phyloP scores from a whole-genome alignment of 2,329 filamentous ascomycete species.

The Pleoardoris graminearum region DNA sequence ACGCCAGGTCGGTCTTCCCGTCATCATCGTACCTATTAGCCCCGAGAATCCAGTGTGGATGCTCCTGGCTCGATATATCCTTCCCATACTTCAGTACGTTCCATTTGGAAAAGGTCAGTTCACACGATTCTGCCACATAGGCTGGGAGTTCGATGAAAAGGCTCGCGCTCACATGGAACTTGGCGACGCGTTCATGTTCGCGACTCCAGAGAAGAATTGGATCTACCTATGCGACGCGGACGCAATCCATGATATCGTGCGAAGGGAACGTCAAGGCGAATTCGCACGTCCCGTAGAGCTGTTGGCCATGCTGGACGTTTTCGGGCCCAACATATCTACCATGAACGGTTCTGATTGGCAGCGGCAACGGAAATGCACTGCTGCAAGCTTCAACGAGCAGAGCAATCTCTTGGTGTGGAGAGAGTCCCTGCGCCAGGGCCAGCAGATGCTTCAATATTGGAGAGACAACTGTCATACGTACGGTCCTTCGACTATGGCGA shows the following conservation, averaged over 20 bases:
- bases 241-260: constrained; percentile 16
- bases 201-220: constrained; percentile 26
- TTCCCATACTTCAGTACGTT: constrained; percentile 15
- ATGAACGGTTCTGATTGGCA: constrained; percentile 15
- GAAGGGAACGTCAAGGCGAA: constrained; percentile 8
- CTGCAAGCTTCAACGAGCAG: constrained; percentile 18
- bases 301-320: constrained; percentile 31
- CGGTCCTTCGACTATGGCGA: constrained; percentile 15
- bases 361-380: constrained; percentile 12
- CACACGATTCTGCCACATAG: constrained; percentile 18
- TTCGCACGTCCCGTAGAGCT: constrained; percentile 19
- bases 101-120: constrained; percentile 21
- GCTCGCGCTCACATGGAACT: constrained; percentile 16
- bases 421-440: constrained; percentile 59
- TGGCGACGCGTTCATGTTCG: constrained; percentile 17
- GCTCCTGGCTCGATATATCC: constrained; percentile 9
- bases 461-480: background rate
- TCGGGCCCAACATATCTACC: constrained; percentile 41
- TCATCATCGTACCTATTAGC: constrained; percentile 17
- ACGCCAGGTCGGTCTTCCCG: constrained; percentile 7
- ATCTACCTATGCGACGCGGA: constrained; percentile 21
- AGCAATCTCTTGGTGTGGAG: constrained; percentile 16
- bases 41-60: constrained; percentile 28
- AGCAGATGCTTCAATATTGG: constrained; percentile 18
- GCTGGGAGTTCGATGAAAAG: constrained; percentile 29